Evolutionary conservation across 345 rosid genomes (phyloP), one percentile per base, ranked within the genome.

Genomic region (Brassica napus): DNA sequence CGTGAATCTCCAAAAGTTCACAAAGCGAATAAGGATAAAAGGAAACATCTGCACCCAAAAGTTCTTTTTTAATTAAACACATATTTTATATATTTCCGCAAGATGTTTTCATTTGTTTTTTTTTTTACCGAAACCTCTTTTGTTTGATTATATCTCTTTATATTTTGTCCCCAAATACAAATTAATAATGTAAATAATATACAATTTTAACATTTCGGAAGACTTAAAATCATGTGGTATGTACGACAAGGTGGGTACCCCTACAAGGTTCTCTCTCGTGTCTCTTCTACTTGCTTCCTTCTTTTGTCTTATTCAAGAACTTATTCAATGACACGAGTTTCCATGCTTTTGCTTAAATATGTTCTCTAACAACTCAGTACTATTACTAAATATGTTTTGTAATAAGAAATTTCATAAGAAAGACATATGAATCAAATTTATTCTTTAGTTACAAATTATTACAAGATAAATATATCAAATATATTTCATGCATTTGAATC

Each of bases 191-290:
- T 49, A 15, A 54, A 1, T 44, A 57, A 42, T 4, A 14, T 61
- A 28, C 8, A 74, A 49, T 74, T 62, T 7, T 32, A 67, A 60
- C 24, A 73, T 35, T 68, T 26, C 30, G 52, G 63, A 62, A 74
- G 79, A 74, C 65, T 63, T 75, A 74, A 80, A 69, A 69, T 68
- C 59, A 2, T 79, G 75, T 69, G 79, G 82, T 62, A 69, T 68
- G 63, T 80, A 69, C 83, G 83, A 80, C 79, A 80, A 80, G 65
- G 70, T 68, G 64, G 75, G 79, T 42, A 74, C 79, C 75, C 64
- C 66, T 69, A 79, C 79, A 79, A 74, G 83, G 83, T 80, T 74
- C 61, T 74, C 71, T 74, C 79, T 80, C 79, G 76, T 80, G 83
- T 80, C 83, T 69, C 79, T 69, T 80, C 82, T 62, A 49, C 63